Conservation (phyloP, 2,329 filamentous ascomycete species). For the Orbilia quercus region DNA sequence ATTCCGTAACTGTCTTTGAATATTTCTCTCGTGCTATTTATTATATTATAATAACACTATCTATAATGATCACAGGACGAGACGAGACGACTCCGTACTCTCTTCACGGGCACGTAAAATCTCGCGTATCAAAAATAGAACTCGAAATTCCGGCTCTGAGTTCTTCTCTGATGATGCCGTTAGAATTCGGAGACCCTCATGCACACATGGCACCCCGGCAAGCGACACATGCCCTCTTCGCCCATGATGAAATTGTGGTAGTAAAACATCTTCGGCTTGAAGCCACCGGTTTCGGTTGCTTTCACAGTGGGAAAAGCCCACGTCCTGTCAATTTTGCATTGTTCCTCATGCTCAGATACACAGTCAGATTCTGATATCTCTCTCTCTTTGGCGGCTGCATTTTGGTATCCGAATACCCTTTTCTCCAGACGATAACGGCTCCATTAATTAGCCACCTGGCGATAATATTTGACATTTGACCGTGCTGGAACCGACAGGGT, state of each 20-base stretch:
- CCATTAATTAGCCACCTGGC: background rate
- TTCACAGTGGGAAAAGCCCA: conserved; percentile 14
- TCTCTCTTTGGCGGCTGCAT: background rate
- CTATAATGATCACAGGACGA: conserved; percentile 18
- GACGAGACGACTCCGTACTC: conserved; percentile 14
- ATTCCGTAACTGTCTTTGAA: no score
- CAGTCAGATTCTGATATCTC: conserved; percentile 7
- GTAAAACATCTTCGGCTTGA: conserved; percentile 51
- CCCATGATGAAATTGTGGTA: conserved; percentile 42
- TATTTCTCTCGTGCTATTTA: background rate
- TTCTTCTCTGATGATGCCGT: conserved; percentile 52
- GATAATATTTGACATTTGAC: conserved; percentile 21
- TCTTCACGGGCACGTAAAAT: conserved; percentile 4
- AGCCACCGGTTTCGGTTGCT: conserved; percentile 46
- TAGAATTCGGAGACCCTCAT: conserved; percentile 44
- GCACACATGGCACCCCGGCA: conserved; percentile 54
- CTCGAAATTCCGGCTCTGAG: conserved; percentile 19
- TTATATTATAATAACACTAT: conserved; percentile 36
- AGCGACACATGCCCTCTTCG: conserved; percentile 34
- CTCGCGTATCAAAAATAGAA: conserved; percentile 56
- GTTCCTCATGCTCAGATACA: conserved; percentile 5
- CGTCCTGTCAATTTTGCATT: conserved; percentile 17
- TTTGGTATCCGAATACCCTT: background rate
- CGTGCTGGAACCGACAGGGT: conserved; percentile 42
- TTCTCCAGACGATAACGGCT: conserved; percentile 20